Conservation (phyloP, 176 grass and related monocot genomes). For the Coix lacrymajobi region DNA sequence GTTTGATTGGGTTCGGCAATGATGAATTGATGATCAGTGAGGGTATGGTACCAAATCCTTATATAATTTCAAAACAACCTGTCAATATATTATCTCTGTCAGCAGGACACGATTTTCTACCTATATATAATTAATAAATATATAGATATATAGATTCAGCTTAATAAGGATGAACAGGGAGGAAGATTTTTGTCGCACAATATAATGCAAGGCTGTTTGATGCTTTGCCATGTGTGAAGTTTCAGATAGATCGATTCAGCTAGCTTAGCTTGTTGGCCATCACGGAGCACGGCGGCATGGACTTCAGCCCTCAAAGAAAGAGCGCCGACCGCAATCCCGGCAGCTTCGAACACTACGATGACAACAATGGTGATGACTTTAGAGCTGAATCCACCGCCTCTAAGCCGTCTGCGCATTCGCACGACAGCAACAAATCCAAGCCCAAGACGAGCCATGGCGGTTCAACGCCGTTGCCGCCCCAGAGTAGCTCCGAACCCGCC, state of each 20-base stretch:
- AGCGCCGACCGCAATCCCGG: background rate
- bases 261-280: background rate
- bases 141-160: background rate
- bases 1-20: background rate
- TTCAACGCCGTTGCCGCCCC: background rate
- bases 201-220: background rate
- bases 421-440: constrained; percentile 15
- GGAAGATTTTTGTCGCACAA: background rate
- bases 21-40: background rate
- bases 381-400: background rate
- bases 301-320: constrained; percentile 48
- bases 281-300: constrained; percentile 44
- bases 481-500: background rate
- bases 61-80: background rate
- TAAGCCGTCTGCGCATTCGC: background rate
- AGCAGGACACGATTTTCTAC: background rate
- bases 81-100: background rate
- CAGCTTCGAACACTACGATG: constrained; percentile 35
- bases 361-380: background rate
- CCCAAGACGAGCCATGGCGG: constrained; percentile 16
- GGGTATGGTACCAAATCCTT: background rate
- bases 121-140: background rate
- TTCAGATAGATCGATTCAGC: constrained; percentile 27
- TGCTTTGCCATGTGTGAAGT: background rate
- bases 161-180: background rate